phyloP scores from a whole-genome alignment of 257 asterid species.

The Ajuga chamaepitys region DNA sequence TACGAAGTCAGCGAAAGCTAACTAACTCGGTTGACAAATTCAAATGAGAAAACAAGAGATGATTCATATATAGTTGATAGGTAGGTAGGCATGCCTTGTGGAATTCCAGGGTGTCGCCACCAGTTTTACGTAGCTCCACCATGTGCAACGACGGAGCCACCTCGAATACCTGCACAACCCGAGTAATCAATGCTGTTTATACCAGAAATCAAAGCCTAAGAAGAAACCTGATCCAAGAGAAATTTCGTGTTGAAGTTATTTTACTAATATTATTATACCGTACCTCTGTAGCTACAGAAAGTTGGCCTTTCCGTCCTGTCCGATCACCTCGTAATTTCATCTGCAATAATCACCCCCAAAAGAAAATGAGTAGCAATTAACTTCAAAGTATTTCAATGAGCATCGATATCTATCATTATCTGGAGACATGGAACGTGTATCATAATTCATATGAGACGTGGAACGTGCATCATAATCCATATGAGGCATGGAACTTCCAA shows the following conservation, averaged over 20 bases:
- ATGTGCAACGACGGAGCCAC: constrained; percentile 79
- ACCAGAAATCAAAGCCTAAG: too few species aligned
- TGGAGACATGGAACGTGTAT: too few species aligned
- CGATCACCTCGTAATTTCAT: constrained; percentile 74
- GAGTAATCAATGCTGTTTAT: not conserved
- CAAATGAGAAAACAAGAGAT: not conserved
- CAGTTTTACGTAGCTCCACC: constrained; percentile 78
- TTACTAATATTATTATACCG: not conserved
- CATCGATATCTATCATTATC: too few species aligned
- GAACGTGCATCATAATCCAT: not conserved
- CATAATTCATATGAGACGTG: not conserved
- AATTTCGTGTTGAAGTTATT: not conserved
- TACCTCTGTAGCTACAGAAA: constrained; percentile 83
- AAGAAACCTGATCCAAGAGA: not conserved
- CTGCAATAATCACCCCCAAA: constrained; percentile 30
- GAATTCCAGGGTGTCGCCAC: constrained; percentile 82
- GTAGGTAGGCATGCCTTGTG: constrained; percentile 49
- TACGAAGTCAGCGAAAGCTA: not conserved
- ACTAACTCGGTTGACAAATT: not conserved
- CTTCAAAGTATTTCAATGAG: not conserved
- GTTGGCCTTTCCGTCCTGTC: constrained; percentile 81
- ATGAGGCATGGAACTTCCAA: not conserved
- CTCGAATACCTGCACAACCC: constrained; percentile 63
- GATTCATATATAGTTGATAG: not conserved
- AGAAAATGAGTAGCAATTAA: not conserved